Percentiles rank a stretch among this genome's conserved stretches.
These are phyloP conservation scores for Nakazawaea wickerhamii DNA, from an alignment of 805 yeast genomes.

Conservation along the genomic window DNA sequence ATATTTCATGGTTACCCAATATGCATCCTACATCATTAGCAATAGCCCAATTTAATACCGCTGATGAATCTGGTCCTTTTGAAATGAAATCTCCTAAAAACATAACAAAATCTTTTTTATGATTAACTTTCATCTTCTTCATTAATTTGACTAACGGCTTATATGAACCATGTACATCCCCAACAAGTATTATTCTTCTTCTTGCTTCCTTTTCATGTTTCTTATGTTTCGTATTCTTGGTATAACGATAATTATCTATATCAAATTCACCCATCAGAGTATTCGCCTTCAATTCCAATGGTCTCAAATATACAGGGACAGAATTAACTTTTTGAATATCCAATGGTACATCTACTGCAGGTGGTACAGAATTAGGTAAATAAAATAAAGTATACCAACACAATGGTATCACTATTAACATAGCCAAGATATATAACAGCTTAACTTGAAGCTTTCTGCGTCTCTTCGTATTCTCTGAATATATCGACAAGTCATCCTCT, in stretches of 20 bases:
- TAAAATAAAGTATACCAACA: slow-evolving; percentile 23
- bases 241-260: slow-evolving; percentile 18
- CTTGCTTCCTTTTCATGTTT: slow-evolving; percentile 14
- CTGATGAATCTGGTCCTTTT: slow-evolving; percentile 74
- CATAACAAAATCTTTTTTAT: slow-evolving; percentile 38
- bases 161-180: slow-evolving; percentile 85
- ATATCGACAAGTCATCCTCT: slow-evolving; percentile 16
- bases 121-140: slow-evolving; percentile 28
- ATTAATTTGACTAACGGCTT: slow-evolving; percentile 50
- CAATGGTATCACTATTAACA: slow-evolving; percentile 19
- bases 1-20: slow-evolving; percentile 86
- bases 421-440: slow-evolving; percentile 11
- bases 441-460: slow-evolving; percentile 13
- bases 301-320: slow-evolving; percentile 23
- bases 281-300: slow-evolving; percentile 19
- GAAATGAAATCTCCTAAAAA: slow-evolving; percentile 81
- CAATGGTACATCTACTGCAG: slow-evolving; percentile 22
- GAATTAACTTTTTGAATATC: slow-evolving; percentile 20
- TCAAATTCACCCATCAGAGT: slow-evolving; percentile 7
- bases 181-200: slow-evolving; percentile 61
- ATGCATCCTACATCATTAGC: slow-evolving; percentile 62
- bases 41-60: slow-evolving; percentile 62
- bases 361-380: slow-evolving; percentile 29
- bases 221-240: slow-evolving; percentile 9
- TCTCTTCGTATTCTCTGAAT: slow-evolving; percentile 4